Conservation (phyloP, 306 rosid species). For the Pueraria montana region DNA sequence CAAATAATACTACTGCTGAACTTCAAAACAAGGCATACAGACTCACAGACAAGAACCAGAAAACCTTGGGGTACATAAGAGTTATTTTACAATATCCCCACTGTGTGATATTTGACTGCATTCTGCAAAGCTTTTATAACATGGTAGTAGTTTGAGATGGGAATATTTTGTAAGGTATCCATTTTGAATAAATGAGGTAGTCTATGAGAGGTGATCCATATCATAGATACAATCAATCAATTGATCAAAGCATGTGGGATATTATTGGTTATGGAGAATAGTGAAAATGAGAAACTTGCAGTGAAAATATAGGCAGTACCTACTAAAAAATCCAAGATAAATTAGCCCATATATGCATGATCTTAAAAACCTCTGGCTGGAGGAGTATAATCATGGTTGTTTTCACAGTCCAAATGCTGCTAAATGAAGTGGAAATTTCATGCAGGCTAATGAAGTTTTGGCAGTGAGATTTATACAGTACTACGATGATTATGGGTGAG, state of each 20-base stretch:
- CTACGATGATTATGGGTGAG: not conserved
- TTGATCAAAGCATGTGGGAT: not conserved
- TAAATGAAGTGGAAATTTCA: not conserved
- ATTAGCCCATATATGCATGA: not conserved
- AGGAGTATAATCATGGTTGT: not conserved
- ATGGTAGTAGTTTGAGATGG: not conserved
- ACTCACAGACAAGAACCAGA: not conserved
- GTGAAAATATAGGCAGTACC: not conserved
- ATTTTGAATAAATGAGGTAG: not conserved
- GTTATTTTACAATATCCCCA: not conserved
- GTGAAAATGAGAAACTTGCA: not conserved
- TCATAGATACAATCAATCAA: not conserved
- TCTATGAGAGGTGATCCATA: not conserved
- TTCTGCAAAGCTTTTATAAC: not conserved
- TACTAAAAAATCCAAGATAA: not conserved
- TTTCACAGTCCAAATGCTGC: not conserved
- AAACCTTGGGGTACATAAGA: not conserved
- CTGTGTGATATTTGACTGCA: not conserved
- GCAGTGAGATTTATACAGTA: not conserved
- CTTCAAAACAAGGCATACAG: not conserved
- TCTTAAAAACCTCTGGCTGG: not conserved
- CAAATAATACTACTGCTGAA: not conserved
- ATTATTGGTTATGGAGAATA: not conserved
- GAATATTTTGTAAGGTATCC: not conserved
- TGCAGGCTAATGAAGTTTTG: not conserved